Percentiles rank a stretch among this genome's conserved stretches.
These are phyloP conservation scores for Camillea tinctor DNA, from an alignment of 2,329 filamentous ascomycete species.

Conservation along the genomic window DNA sequence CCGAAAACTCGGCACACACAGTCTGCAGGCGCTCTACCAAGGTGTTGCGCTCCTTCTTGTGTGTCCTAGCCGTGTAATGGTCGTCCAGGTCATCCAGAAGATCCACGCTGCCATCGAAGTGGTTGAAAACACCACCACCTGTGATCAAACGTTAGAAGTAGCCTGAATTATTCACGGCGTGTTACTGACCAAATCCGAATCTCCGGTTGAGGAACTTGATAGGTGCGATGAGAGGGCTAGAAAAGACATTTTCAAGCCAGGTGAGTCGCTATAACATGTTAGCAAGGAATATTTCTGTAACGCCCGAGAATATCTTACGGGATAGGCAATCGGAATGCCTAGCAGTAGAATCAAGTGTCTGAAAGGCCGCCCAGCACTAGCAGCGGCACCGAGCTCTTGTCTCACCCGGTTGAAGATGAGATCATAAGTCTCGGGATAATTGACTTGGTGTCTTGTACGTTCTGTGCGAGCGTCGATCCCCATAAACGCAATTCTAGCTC, in stretches of 20 bases:
- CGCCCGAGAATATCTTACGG: constrained; percentile 55
- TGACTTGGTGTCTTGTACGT: constrained; percentile 89
- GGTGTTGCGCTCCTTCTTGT: constrained; percentile 82
- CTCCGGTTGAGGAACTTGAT: constrained; percentile 87
- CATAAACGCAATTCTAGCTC: constrained; percentile 78
- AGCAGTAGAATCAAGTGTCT: constrained; percentile 85
- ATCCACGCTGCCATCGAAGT: constrained; percentile 91
- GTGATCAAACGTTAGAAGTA: constrained; percentile 1
- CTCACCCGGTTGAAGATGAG: constrained; percentile 75
- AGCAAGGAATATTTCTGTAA: constrained; percentile 1
- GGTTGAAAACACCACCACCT: constrained; percentile 83
- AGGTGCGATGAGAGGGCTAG: constrained; percentile 81
- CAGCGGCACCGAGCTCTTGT: constrained; percentile 69
- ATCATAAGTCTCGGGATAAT: constrained; percentile 89
- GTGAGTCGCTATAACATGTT: constrained; percentile 63
- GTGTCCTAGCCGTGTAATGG: constrained; percentile 89
- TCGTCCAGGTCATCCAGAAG: constrained; percentile 91
- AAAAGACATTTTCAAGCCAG: constrained; percentile 94
- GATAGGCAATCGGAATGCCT: constrained; percentile 84
- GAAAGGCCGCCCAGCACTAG: constrained; percentile 68
- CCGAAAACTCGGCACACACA: constrained; percentile 80
- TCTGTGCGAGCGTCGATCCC: constrained; percentile 93
- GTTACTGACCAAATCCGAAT: constrained; percentile 67
- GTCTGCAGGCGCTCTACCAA: constrained; percentile 80
- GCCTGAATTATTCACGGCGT: too few relatives aligned